These are phyloP conservation scores for Sarcocystis neurona DNA, from an alignment of 169 alveolate species.

Conservation along the genomic window DNA sequence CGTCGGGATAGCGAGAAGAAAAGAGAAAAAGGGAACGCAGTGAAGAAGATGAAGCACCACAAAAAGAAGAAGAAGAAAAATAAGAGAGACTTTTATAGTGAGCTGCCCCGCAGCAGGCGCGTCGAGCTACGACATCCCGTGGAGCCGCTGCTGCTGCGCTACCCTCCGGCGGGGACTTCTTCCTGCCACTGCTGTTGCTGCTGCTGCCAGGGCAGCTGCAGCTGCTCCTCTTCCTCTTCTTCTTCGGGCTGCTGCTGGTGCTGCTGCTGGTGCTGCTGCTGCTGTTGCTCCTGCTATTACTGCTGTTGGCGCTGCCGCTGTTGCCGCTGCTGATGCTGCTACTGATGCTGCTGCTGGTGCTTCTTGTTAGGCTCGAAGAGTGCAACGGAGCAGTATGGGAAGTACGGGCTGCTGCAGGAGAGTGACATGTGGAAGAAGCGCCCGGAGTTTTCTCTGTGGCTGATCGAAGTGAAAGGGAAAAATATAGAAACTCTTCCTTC, in stretches of 20 bases:
- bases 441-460: constrained; percentile 71
- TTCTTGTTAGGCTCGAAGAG: not conserved
- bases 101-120: not conserved
- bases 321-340: not conserved
- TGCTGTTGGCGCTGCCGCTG: not conserved
- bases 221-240: not conserved
- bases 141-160: not conserved
- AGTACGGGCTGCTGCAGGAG: constrained; percentile 59
- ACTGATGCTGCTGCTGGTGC: not conserved
- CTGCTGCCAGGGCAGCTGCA: constrained; percentile 7
- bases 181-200: not conserved
- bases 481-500: constrained; percentile 64
- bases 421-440: constrained; percentile 67
- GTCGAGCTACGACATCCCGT: not conserved
- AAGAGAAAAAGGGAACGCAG: too few species aligned
- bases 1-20: not conserved
- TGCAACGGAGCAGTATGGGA: constrained; percentile 47
- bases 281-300: not conserved
- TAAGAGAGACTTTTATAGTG: not conserved
- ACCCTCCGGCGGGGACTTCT: not conserved
- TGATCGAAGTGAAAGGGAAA: constrained; percentile 69
- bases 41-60: constrained; percentile 25
- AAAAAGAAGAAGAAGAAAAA: not conserved
- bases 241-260: not conserved
- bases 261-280: not conserved